A percentile compares a stretch with the other conserved stretches of the same genome.
phyloP scores from a whole-genome alignment of 1,284 basidiomycete genomes.

The Mrakiaceae sp. region DNA sequence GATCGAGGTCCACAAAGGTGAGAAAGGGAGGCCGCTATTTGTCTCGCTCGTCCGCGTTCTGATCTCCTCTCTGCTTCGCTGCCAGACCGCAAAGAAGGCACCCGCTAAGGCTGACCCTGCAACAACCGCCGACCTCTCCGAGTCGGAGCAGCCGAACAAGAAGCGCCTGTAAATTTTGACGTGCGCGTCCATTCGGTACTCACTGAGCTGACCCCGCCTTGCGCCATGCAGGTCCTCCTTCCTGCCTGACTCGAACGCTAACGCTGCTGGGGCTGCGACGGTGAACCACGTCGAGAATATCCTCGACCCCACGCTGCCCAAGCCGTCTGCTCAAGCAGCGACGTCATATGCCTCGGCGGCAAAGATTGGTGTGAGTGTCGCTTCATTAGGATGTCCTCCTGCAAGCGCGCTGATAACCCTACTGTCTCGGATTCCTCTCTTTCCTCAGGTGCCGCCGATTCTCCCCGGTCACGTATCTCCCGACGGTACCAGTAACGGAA shows the following conservation, averaged over 20 bases:
- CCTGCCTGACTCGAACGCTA: background rate
- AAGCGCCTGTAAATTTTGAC: conserved; percentile 35
- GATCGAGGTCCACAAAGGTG: conserved; percentile 66
- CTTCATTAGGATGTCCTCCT: too few relatives aligned
- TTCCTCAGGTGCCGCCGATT: background rate
- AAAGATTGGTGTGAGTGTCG: background rate
- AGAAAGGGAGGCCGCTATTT: conserved; percentile 23
- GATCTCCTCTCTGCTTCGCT: conserved; percentile 22
- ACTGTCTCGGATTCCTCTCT: too few relatives aligned
- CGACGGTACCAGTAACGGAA: too few relatives aligned
- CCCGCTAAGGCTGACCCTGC: conserved; percentile 46
- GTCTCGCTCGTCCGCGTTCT: background rate
- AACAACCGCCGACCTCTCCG: conserved; percentile 35
- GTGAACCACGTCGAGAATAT: conserved; percentile 2
- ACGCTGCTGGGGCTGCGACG: background rate
- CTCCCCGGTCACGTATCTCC: background rate
- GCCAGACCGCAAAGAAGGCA: conserved; percentile 35
- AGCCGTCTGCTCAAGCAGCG: conserved; percentile 1
- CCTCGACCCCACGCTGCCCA: conserved; percentile 5
- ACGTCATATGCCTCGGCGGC: conserved; percentile 6
- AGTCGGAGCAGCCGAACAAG: conserved; percentile 57
- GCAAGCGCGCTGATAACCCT: too few relatives aligned
- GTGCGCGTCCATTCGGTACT: background rate
- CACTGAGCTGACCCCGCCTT: background rate
- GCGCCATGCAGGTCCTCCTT: conserved; percentile 1